Evolutionary conservation across 1,139 yeast genomes (phyloP), one percentile per base, ranked within the genome.

Genomic region (Saccharomyces hybrid): DNA sequence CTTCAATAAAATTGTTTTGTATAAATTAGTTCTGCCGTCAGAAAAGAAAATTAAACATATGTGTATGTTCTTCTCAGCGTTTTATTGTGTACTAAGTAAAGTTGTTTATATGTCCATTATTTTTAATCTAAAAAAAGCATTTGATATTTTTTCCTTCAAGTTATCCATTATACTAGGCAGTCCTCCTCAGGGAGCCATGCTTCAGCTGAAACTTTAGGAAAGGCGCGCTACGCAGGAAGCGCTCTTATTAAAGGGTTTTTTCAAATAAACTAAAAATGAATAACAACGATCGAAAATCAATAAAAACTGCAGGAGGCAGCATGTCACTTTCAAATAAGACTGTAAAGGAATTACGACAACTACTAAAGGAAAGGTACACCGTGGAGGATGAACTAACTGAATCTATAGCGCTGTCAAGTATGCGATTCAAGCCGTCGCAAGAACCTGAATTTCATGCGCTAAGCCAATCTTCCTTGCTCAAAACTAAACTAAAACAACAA

Each of bases 331-430:
- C 44, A 38, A 20, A 9, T 38, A 38, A 16, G 20, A 38, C 44
- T 20, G 44, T 38, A 6, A 38, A 38, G 9, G 23, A 11, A 5
- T 20, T 38, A 9, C 44, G 44, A 38, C 44, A 38, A 20, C 25
- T 38, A 5, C 44, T 38, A 5, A 38, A 38, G 25, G 44, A 46
- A 5, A n/a, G 25, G 4, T 27, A 46, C 20, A 11, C 48, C 11
- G 27, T 42, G 2, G 49, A 49, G 4, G 52, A 48, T 25, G 52
- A 53, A 31, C 26, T n/a, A 9, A 16, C 9, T 16, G 44, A 20
- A 20, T 14, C 44, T 23, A 16, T 16, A 20, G 26, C 44, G 6
- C 25, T 38, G 11, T 9, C 44, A 9, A 20, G 25, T 38, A 38
- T 38, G 44, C 44, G 44, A 38, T 38, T 38, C 13, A 16, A 16